These are phyloP conservation scores for Alternaria consortialis DNA, from an alignment of 2,329 filamentous ascomycete genomes.

Conservation along the genomic window DNA sequence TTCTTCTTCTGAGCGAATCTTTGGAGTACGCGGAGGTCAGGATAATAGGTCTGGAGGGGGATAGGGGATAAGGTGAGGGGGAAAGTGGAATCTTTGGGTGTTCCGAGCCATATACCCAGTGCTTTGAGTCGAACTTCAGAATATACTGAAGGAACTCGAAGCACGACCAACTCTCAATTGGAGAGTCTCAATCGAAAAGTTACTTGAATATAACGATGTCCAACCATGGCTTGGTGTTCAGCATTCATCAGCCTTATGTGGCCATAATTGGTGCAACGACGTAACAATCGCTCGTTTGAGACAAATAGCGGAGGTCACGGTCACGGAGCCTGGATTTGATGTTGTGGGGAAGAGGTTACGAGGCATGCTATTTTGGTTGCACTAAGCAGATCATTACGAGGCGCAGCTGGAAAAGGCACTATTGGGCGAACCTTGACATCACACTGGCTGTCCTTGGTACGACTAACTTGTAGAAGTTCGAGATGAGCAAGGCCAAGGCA, in stretches of 20 bases:
- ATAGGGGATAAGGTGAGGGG: background rate
- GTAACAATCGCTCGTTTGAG: background rate
- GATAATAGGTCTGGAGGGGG: slow-evolving; percentile 1
- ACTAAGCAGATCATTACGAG: slow-evolving; percentile 4
- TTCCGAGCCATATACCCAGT: slow-evolving; percentile 16
- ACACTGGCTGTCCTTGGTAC: background rate
- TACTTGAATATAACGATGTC: background rate
- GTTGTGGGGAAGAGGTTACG: slow-evolving; percentile 18
- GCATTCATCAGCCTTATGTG: background rate
- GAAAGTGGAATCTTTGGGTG: background rate
- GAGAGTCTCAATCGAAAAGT: slow-evolving; percentile 1
- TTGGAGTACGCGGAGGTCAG: background rate
- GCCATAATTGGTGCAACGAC: background rate
- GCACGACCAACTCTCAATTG: background rate
- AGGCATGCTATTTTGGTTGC: slow-evolving; percentile 14
- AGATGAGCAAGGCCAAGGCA: background rate
- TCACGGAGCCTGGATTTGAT: background rate
- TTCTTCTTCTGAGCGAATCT: background rate
- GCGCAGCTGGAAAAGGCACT: background rate
- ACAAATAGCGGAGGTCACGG: background rate
- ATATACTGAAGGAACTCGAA: background rate
- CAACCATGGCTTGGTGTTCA: background rate
- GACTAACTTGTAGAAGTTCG: background rate
- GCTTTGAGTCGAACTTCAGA: slow-evolving; percentile 5
- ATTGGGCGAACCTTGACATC: background rate